Evolutionary conservation across 2,329 filamentous ascomycete species (phyloP).

Genomic region (Phialemoniopsis sp.): DNA sequence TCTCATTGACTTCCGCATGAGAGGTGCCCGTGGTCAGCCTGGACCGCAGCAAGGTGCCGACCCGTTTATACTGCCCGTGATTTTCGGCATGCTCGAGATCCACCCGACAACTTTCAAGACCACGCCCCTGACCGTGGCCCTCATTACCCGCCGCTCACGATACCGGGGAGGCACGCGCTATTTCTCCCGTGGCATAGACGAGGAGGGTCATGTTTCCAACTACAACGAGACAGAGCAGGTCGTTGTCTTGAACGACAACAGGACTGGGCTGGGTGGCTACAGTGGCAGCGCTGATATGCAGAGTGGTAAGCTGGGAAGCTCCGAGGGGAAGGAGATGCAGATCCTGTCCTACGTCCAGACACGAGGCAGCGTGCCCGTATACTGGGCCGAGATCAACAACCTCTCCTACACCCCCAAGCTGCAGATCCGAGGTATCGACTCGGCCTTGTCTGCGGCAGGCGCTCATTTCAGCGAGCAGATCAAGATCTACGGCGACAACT

Average conservation of each 20-base stretch:
- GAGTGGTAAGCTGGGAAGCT: constrained; percentile 61
- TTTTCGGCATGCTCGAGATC: constrained; percentile 95
- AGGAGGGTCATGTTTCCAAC: constrained; percentile 92
- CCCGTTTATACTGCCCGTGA: constrained; percentile 90
- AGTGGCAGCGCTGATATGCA: constrained; percentile 72
- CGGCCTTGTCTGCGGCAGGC: constrained; percentile 71
- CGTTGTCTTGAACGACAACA: constrained; percentile 79
- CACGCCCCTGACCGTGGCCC: constrained; percentile 75
- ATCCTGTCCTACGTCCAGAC: constrained; percentile 95
- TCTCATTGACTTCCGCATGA: constrained; percentile 79
- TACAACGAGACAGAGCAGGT: constrained; percentile 98
- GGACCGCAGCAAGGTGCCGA: constrained; percentile 75
- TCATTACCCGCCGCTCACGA: constrained; percentile 86
- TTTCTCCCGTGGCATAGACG: constrained; percentile 90
- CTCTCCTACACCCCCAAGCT: constrained; percentile 88
- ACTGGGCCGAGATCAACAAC: constrained; percentile 94
- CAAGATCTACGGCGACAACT: constrained; percentile 89
- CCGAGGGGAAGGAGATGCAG: constrained; percentile 70
- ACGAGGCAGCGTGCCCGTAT: constrained; percentile 90
- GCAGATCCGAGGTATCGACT: constrained; percentile 80
- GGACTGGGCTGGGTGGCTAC: constrained; percentile 72
- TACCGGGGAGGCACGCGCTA: constrained; percentile 89
- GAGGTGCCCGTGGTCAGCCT: constrained; percentile 56
- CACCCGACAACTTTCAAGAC: constrained; percentile 81
- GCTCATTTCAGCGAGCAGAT: constrained; percentile 95